Evolutionary conservation across 2,329 filamentous ascomycete genomes (phyloP), one percentile per base, ranked within the genome.

Genomic region (Atkinsonella hypoxylon): DNA sequence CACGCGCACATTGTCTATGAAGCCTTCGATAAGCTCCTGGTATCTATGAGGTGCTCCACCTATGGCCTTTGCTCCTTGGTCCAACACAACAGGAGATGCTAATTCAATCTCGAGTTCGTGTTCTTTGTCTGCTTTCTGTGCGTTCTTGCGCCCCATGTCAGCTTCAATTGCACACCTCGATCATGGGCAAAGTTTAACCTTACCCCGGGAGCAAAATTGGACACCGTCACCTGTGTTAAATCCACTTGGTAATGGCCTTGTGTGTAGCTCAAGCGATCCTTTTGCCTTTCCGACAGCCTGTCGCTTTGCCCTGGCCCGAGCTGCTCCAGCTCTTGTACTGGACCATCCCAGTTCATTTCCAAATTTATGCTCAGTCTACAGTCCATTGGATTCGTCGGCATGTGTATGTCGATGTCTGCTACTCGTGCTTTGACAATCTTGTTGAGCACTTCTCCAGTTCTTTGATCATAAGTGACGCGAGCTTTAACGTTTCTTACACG

Each of bases 351-450:
- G 49, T 84, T 78, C 79, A 94, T 89, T 79, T 98, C 94, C 2
- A 98, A 77, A 62, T 95, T 97, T 62, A 98, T 82, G 60, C 89
- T 95, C 58, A 98, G 83, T 11, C 93, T 87, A 68, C 89, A 95
- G 67, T 98, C 93, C 61, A 96, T 87, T 3, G 81, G 79, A 9
- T 78, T 79, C 47, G 74, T 72, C 0, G 93, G 91, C 58, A 89
- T 85, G 67, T 86, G 84, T 17, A 98, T 77, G 59, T 95, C 86
- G n/a, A 96, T 71, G 64, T 98, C 89, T 26, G 81, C 83, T 13
- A 97, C 76, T n/a, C 89, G 82, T 26, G 83, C 82, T 71, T 98
- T 98, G 67, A 98, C 82, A 59, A 98, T 96, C 65, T 87, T 89
- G 53, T 82, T 84, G 11, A 91, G 68, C 2, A 90, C 70, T 52